Conservation (phyloP, 2,329 filamentous ascomycete species). For the Biscogniauxia marginata region DNA sequence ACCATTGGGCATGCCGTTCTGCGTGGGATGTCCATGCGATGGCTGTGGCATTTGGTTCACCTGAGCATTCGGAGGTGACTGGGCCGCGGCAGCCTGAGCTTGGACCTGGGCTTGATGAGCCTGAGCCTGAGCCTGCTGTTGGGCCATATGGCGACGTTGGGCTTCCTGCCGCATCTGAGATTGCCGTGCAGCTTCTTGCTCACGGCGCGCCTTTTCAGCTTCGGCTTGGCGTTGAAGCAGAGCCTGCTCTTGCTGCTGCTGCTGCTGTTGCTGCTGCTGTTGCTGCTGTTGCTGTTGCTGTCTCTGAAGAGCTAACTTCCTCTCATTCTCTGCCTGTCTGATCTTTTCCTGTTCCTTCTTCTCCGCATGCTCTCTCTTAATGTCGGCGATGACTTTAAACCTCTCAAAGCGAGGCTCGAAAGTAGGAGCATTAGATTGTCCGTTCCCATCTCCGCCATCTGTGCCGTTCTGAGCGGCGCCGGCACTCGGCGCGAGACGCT, state of each 20-base stretch:
- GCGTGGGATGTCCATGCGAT: constrained; percentile 44
- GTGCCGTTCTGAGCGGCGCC: constrained; percentile 56
- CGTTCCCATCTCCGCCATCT: constrained; percentile 68
- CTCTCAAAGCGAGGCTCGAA: constrained; percentile 86
- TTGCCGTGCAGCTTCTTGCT: constrained; percentile 42
- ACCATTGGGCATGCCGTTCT: constrained; percentile 38
- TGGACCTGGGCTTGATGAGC: constrained; percentile 32
- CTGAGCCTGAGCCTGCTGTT: constrained; percentile 26
- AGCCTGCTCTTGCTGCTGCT: constrained; percentile 36
- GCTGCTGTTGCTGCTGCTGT: constrained; percentile 39
- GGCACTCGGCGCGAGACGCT: constrained; percentile 65
- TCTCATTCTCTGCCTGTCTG: constrained; percentile 60
- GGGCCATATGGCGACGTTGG: constrained; percentile 21
- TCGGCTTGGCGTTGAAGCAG: constrained; percentile 35
- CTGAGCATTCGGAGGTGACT: constrained; percentile 30
- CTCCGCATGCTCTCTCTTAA: constrained; percentile 74
- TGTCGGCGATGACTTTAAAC: constrained; percentile 88
- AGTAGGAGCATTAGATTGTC: constrained; percentile 65
- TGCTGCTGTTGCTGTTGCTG: constrained; percentile 47
- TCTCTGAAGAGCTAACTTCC: constrained; percentile 47
- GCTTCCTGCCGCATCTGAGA: constrained; percentile 30
- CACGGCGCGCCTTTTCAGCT: constrained; percentile 21
- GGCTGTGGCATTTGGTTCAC: constrained; percentile 37
- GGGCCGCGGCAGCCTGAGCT: constrained; percentile 32
- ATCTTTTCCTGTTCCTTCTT: constrained; percentile 74